phyloP scores from a whole-genome alignment of 163 green algal genomes.

The Scenedesmus sp. region DNA sequence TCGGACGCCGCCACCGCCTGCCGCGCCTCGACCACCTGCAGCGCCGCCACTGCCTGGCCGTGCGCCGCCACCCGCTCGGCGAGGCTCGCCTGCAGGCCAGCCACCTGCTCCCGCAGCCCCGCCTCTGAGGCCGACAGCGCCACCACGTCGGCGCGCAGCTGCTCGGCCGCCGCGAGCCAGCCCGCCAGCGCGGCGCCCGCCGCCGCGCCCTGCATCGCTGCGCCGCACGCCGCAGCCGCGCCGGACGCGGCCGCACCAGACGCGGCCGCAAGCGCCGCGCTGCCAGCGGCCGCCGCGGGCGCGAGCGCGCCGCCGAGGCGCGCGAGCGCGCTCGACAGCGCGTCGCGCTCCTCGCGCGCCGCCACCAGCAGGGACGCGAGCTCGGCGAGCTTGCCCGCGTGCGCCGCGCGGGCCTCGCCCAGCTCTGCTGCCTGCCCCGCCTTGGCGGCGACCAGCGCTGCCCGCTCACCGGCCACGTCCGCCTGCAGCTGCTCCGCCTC shows the following conservation, averaged over 20 bases:
- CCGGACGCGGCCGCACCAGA: neutral
- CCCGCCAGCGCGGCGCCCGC: neutral
- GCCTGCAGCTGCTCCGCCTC: conserved; percentile 11
- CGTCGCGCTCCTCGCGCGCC: neutral
- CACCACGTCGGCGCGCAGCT: conserved; percentile 4
- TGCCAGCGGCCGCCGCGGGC: neutral
- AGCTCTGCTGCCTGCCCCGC: conserved; percentile 15
- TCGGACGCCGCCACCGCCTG: neutral
- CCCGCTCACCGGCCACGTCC: conserved; percentile 2
- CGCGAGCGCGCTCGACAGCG: neutral
- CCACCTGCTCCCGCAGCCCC: neutral
- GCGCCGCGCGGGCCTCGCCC: neutral
- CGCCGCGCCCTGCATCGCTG: neutral
- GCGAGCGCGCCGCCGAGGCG: too few relatives aligned
- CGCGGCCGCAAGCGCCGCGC: neutral
- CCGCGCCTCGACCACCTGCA: conserved; percentile 15
- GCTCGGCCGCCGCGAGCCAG: conserved; percentile 6
- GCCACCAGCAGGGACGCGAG: neutral
- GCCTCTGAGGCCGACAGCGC: neutral
- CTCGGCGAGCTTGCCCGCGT: conserved; percentile 12
- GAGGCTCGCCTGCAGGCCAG: neutral
- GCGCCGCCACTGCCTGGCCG: neutral
- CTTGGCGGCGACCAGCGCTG: too few relatives aligned
- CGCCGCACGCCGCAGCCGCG: neutral
- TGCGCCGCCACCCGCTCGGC: neutral